Evolutionary conservation across 208 protist species (phyloP), one percentile per base, ranked within the genome.

Genomic region (Herpetomonas samuelpessoai): DNA sequence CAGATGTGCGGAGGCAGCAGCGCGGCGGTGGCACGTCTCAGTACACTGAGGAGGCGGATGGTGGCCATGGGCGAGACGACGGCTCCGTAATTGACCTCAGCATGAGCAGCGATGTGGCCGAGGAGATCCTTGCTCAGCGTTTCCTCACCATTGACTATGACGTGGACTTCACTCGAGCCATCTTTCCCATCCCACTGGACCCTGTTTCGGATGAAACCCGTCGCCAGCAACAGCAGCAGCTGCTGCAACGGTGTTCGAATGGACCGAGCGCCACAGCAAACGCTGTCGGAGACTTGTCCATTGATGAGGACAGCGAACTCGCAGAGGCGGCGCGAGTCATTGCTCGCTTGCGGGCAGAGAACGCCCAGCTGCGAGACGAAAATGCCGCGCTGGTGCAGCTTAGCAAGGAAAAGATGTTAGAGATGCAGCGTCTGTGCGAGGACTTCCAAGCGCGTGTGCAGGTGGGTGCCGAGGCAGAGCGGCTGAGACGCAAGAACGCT

Each of bases 121-220:
- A 53, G 14, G 70, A 85, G 31, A 65, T 77, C 35, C 62, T 75
- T 12, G 57, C 56, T 38, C 81, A 90, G 67, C 72, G 71, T 21
- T 88, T 92, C 59, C 69, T 95, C 28, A 92, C 83, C 0, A 27
- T 95, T 0, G 84, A 92, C 75, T 95, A 95, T 62, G 74, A 91
- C 59, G 88, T 95, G 16, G 84, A 95, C 63, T 95, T 91, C 70
- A 95, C 88, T 0, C 83, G 85, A 12, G 88, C 88, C 3, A 68
- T 92, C 16, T 95, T 95, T 45, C 79, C 85, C 26, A 77, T 95
- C 27, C 82, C 88, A 0, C 76, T 95, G 27, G 27, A 65, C 38
- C 54, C 65, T 35, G 38, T 35, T 35, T 26, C 57, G 24, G 1
- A 22, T 24, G 26, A 3, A 27, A 26, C n/a, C 0, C 16, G 21